Conservation (phyloP, 345 rosid genomes). For the Atalantia buxifolia region DNA sequence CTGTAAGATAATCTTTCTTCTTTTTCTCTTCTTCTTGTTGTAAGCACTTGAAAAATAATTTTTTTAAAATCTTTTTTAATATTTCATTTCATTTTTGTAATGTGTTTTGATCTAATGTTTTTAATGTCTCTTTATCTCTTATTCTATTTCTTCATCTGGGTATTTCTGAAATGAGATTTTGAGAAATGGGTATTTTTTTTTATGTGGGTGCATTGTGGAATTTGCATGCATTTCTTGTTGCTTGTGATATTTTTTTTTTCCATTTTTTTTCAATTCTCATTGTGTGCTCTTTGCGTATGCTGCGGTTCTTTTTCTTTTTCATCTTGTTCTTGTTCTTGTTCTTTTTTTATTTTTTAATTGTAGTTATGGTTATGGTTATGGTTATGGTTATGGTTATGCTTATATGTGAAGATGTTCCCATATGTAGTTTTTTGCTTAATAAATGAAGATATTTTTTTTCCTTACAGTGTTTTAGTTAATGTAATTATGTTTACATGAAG, state of each 20-base stretch:
- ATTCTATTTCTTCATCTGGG: not conserved
- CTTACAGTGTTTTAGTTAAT: not conserved
- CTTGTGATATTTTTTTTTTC: not conserved
- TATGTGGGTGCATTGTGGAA: not conserved
- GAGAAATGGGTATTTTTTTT: not conserved
- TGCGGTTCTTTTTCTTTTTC: not conserved
- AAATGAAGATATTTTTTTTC: not conserved
- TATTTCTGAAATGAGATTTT: not conserved
- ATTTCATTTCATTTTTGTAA: not conserved
- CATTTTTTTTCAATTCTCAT: not conserved
- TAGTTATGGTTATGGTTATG: not conserved
- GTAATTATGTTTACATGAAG: not conserved
- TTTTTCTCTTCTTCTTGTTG: slow-evolving; percentile 6
- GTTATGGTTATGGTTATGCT: not conserved
- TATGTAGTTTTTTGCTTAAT: not conserved
- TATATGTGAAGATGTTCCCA: not conserved
- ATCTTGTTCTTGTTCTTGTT: not conserved
- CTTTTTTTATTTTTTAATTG: not conserved
- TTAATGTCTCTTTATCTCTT: not conserved
- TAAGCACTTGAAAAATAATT: not conserved
- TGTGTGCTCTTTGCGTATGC: not conserved
- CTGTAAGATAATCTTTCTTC: slow-evolving; percentile 28
- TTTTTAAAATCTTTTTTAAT: not conserved
- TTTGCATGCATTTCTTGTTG: slow-evolving; percentile 1
- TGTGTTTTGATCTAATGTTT: slow-evolving; percentile 31